phyloP scores from a whole-genome alignment of 371 early-diverging fungal genomes.

The Cokeromyces recurvatus region DNA sequence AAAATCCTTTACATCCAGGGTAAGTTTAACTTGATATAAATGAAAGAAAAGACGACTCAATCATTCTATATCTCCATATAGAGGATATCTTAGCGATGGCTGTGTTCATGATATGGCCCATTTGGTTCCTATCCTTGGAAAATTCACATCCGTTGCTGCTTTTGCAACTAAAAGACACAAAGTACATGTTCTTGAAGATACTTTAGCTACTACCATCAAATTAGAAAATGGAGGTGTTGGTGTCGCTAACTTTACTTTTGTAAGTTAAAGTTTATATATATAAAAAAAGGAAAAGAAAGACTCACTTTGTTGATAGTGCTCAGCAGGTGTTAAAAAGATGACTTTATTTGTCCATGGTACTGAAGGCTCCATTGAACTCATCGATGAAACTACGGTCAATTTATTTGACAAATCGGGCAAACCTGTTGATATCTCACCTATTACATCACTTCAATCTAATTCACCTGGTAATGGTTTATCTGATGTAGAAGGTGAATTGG shows the following conservation, averaged over 20 bases:
- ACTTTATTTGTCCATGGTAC: constrained; percentile 36
- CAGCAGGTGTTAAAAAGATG: constrained; percentile 32
- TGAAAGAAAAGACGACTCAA: no score
- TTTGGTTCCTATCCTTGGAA: constrained; percentile 37
- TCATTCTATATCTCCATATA: constrained; percentile 4
- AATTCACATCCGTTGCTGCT: constrained; percentile 32
- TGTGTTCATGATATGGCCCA: constrained; percentile 51
- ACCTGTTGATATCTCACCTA: constrained; percentile 5
- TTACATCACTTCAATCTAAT: constrained; percentile 11
- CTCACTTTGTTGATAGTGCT: constrained; percentile 19
- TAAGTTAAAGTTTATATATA: constrained; percentile 21
- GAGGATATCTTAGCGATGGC: constrained; percentile 50
- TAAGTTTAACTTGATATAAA: no score
- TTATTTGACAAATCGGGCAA: constrained; percentile 25
- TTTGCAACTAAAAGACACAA: constrained; percentile 36
- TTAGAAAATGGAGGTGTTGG: constrained; percentile 38
- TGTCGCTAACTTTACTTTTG: constrained; percentile 45
- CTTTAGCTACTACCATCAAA: constrained; percentile 31
- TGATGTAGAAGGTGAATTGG: constrained; percentile 45
- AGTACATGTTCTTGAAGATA: constrained; percentile 37
- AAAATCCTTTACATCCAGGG: constrained; percentile 47
- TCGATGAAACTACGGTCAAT: constrained; percentile 24
- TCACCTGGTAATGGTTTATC: constrained; percentile 23
- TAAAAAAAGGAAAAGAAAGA: background rate
- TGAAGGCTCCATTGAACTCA: constrained; percentile 34